Evolutionary conservation across 192 early-diverging fungal species (phyloP).

Genomic region (Coemansia asiatica): DNA sequence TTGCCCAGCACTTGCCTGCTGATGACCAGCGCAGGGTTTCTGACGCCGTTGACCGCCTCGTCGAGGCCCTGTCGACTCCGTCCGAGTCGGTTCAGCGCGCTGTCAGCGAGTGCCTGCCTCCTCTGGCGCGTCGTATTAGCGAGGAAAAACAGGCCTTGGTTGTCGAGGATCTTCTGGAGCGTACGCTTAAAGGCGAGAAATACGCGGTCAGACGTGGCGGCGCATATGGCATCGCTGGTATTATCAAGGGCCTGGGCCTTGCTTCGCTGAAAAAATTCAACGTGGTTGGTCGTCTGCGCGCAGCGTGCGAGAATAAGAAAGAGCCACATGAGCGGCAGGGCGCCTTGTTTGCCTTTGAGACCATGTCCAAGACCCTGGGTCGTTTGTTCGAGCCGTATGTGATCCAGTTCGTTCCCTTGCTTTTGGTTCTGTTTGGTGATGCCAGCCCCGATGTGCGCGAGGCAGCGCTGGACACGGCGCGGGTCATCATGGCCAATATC

Average conservation of each 20-base stretch:
- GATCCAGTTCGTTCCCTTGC: conserved; percentile 86
- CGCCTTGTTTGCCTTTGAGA: conserved; percentile 92
- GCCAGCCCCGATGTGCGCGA: conserved; percentile 80
- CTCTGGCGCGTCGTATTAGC: conserved; percentile 75
- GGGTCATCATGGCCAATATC: conserved; percentile 92
- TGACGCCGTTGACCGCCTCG: conserved; percentile 79
- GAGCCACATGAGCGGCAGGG: conserved; percentile 80
- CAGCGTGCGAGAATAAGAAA: conserved; percentile 65
- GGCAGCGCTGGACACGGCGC: conserved; percentile 83
- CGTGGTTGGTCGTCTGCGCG: conserved; percentile 78
- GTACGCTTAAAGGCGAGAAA: conserved; percentile 68
- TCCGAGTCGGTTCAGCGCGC: conserved; percentile 93
- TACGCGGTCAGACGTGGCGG: conserved; percentile 90
- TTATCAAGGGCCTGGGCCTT: conserved; percentile 90
- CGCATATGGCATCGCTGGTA: conserved; percentile 93
- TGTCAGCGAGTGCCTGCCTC: conserved; percentile 92
- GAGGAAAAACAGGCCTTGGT: conserved; percentile 59
- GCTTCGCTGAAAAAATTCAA: conserved; percentile 78
- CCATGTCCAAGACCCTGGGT: conserved; percentile 78
- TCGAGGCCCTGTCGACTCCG: conserved; percentile 89
- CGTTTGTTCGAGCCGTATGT: conserved; percentile 96
- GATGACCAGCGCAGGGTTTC: conserved; percentile 68
- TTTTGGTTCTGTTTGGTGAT: conserved; percentile 89
- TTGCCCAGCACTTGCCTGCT: conserved; percentile 82
- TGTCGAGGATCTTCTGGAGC: conserved; percentile 65